Percentiles rank a stretch among this genome's conserved stretches.
Evolutionary conservation across 805 yeast genomes (phyloP).

Genomic region (Yarrowia deformans): DNA sequence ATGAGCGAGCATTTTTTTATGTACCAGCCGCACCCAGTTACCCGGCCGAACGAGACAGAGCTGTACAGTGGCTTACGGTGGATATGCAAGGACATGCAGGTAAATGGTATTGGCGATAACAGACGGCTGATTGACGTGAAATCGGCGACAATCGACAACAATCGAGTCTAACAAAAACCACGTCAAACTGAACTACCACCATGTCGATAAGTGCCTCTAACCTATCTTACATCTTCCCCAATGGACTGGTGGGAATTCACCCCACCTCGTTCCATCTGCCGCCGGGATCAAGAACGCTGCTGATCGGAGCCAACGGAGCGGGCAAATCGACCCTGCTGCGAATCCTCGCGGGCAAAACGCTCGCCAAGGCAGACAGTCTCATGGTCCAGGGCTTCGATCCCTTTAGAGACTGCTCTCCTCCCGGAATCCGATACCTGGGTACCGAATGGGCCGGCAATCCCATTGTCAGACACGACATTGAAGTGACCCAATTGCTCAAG

Average conservation of each 20-base stretch:
- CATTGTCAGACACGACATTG: conserved; percentile 87
- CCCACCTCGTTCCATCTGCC: conserved; percentile 68
- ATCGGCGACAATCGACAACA: too few species aligned
- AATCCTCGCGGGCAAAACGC: conserved; percentile 88
- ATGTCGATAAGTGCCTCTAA: conserved; percentile 61
- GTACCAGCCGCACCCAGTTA: neutral
- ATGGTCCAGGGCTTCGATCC: conserved; percentile 87
- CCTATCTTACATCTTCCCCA: conserved; percentile 73
- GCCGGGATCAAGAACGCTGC: conserved; percentile 74
- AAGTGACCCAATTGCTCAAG: conserved; percentile 77
- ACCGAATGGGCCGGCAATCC: conserved; percentile 98
- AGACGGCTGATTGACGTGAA: too few species aligned
- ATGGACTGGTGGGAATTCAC: conserved; percentile 68
- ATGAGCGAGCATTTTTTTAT: neutral
- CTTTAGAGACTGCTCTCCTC: conserved; percentile 62
- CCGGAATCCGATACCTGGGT: conserved; percentile 76
- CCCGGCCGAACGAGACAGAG: too few species aligned
- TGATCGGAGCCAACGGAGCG: conserved; percentile 96
- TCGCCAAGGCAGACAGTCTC: conserved; percentile 75
- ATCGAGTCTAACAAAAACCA: too few species aligned
- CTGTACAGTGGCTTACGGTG: neutral
- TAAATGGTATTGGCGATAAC: neutral
- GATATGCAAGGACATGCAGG: conserved; percentile 14
- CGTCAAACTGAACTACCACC: too few species aligned
- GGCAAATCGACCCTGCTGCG: conserved; percentile 90